Evolutionary conservation across 306 rosid species (phyloP).

Genomic region (Trifolium repens): DNA sequence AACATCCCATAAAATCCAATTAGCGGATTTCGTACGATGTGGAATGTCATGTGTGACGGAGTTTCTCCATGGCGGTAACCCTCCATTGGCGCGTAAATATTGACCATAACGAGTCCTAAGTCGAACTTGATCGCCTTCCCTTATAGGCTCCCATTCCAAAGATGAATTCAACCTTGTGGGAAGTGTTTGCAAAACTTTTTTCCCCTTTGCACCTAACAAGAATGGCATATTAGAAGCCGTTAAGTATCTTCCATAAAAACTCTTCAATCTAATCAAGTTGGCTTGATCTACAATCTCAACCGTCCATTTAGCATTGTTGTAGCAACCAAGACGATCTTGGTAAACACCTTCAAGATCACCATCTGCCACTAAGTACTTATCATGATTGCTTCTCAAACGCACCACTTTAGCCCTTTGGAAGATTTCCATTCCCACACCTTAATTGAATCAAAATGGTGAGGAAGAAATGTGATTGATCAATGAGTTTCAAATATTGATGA

Average conservation of each 20-base stretch:
- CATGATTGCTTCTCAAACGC: constrained; percentile 71
- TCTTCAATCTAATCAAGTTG: constrained; percentile 54
- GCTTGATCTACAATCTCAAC: constrained; percentile 52
- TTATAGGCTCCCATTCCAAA: constrained; percentile 75
- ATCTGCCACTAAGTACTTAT: constrained; percentile 66
- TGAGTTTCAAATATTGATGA: background rate
- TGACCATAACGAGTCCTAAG: constrained; percentile 67
- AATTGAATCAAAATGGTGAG: background rate
- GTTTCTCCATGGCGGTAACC: constrained; percentile 79
- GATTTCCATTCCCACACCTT: constrained; percentile 70
- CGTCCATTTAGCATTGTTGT: constrained; percentile 63
- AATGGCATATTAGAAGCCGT: constrained; percentile 70
- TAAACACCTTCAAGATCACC: constrained; percentile 56
- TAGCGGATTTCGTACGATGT: constrained; percentile 45
- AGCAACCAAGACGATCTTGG: constrained; percentile 66
- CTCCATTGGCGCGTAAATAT: constrained; percentile 71
- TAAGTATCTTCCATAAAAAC: constrained; percentile 67
- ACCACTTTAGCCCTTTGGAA: constrained; percentile 62
- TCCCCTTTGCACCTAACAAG: constrained; percentile 64
- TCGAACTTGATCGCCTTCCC: constrained; percentile 60
- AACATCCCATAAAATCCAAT: constrained; percentile 80
- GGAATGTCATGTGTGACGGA: constrained; percentile 78
- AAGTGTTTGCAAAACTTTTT: constrained; percentile 68
- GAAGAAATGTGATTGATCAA: background rate
- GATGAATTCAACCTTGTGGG: constrained; percentile 62